Conservation (phyloP, 2,329 filamentous ascomycete species). For the Dothistroma pini region DNA sequence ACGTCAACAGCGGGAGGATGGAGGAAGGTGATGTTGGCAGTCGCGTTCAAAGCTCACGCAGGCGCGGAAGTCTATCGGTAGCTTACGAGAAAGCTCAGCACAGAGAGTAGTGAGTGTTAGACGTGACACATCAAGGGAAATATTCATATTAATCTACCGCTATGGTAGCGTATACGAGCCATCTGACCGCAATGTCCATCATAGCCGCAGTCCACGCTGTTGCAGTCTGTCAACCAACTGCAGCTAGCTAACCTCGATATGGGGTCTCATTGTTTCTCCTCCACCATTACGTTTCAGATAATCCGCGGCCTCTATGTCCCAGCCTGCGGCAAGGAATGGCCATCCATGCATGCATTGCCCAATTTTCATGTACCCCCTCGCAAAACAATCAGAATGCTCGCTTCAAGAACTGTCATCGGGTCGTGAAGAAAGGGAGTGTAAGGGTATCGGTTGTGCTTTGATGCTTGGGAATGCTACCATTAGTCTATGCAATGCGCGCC, state of each 20-base stretch:
- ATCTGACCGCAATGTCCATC: neutral
- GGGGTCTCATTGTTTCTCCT: conserved; percentile 6
- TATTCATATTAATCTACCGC: conserved; percentile 5
- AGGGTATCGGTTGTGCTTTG: conserved; percentile 18
- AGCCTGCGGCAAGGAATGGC: conserved; percentile 11
- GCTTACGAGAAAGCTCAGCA: neutral
- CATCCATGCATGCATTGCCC: conserved; percentile 15
- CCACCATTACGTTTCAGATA: conserved; percentile 11
- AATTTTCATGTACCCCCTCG: conserved; percentile 9
- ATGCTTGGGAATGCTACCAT: conserved; percentile 28
- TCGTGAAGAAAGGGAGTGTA: conserved; percentile 18
- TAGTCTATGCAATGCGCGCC: conserved; percentile 35
- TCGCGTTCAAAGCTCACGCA: neutral
- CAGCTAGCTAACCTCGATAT: conserved; percentile 4
- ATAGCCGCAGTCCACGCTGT: neutral
- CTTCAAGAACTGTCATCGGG: conserved; percentile 18
- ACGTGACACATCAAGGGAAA: neutral
- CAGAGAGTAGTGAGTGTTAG: neutral
- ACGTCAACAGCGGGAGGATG: neutral
- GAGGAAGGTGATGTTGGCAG: neutral
- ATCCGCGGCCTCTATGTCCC: conserved; percentile 6
- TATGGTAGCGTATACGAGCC: conserved; percentile 4
- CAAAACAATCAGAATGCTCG: conserved; percentile 17
- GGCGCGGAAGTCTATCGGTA: conserved; percentile 1
- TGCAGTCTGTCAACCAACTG: conserved; percentile 10